Conservation (phyloP, 2,329 filamentous ascomycete genomes). For the Botrytis elliptica region DNA sequence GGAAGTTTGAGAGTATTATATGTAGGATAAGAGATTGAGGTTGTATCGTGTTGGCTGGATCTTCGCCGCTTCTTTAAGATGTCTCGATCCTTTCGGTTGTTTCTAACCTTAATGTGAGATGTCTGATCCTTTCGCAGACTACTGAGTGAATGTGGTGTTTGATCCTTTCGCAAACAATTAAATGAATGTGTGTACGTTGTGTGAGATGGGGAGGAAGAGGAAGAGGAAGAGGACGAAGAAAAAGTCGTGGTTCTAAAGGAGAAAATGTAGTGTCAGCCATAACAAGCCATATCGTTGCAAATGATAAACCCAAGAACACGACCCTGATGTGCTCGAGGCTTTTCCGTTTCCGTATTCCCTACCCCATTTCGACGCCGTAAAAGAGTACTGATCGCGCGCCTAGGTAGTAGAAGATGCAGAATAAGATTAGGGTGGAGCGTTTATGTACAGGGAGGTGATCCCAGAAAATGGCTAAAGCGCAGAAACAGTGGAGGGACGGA, state of each 20-base stretch:
- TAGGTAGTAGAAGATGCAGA: constrained; percentile 10
- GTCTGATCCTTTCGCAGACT: constrained; percentile 10
- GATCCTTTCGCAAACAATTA: constrained; percentile 10
- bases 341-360: constrained; percentile 4
- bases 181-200: not conserved
- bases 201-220: not conserved
- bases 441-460: constrained; percentile 12
- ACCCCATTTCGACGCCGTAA: constrained; percentile 4
- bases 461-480: constrained; percentile 15
- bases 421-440: constrained; percentile 19
- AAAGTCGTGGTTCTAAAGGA: constrained; percentile 13
- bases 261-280: constrained; percentile 10
- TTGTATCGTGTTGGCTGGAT: constrained; percentile 23
- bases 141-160: constrained; percentile 5
- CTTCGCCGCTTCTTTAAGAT: constrained; percentile 5
- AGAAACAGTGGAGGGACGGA: constrained; percentile 2
- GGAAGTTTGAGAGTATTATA: constrained; percentile 25
- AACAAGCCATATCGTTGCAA: not conserved
- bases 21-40: constrained; percentile 28
- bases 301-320: not conserved
- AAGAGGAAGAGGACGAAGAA: not conserved
- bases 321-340: constrained; percentile 1
- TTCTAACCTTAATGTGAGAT: constrained; percentile 2
- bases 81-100: constrained; percentile 15
- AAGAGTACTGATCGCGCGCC: constrained; percentile 11